Evolutionary conservation across 78 protist genomes (phyloP), one percentile per base, ranked within the genome.

Genomic region (Dictyostelium firmibasis): DNA sequence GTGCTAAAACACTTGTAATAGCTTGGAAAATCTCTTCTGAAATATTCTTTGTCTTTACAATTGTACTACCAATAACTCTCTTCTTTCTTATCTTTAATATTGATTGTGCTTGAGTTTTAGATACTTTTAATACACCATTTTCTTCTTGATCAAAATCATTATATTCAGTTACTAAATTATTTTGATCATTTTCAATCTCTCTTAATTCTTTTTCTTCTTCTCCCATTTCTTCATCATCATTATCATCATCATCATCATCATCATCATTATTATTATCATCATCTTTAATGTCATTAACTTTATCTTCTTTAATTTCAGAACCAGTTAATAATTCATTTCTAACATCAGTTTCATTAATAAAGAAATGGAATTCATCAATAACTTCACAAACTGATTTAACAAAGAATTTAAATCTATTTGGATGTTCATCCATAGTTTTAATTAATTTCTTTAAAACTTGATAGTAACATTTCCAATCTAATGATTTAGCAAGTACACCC

Each of bases 281-380:
- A n/a, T 76, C 44, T 2, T 41, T 7, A 4, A 25, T 14, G 13
- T 77, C 27, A 23, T 83, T 20, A 0, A 5, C 9, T 67, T 83
- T 8, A 23, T 84, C 62, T 9, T 27, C 62, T 35, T 77, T 77
- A 18, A 33, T 29, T 79, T 86, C 92, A 20, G 33, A n/a, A 77
- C 83, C 83, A 9, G 50, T 81, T 27, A 86, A 20, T 20, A 74
- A 20, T 31, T 89, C 94, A 7, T 25, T 20, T 36, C 78, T 25
- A 33, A 89, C 75, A 18, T 89, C 87, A n/a, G 53, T 41, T 43
- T 75, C 50, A 33, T 89, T 79, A 44, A 89, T 35, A 75, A 81
- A 89, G 83, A 89, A 89, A 50, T 89, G 94, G 94, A 89, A 89
- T 60, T 78, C 84, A 70, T 89, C 94, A 29, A 89, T 41, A 3